These are phyloP conservation scores for Xylariaceae sp. DNA, from an alignment of 2,329 filamentous ascomycete genomes.

Conservation along the genomic window DNA sequence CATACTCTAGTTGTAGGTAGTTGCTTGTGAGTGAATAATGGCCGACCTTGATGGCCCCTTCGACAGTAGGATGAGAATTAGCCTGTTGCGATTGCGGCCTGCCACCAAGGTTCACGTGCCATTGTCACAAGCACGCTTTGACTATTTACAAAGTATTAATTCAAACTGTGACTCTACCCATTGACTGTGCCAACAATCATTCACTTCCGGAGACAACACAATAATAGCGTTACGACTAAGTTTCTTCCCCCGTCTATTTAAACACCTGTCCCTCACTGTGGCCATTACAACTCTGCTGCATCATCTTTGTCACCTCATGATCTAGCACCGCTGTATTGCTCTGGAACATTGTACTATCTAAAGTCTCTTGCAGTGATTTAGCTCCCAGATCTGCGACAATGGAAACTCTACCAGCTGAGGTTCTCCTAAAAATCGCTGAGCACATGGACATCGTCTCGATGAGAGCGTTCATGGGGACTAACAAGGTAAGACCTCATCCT, in stretches of 20 bases:
- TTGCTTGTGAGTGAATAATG: neutral
- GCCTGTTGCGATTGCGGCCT: neutral
- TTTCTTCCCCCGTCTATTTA: too few relatives aligned
- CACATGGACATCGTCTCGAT: slow-evolving; percentile 26
- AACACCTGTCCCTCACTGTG: too few relatives aligned
- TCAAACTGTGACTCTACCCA: too few relatives aligned
- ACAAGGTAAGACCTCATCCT: slow-evolving; percentile 24
- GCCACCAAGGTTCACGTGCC: slow-evolving; percentile 17
- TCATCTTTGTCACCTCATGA: too few relatives aligned
- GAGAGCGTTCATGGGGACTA: slow-evolving; percentile 22
- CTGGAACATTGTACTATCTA: neutral
- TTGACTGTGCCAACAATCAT: too few relatives aligned
- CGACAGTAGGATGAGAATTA: neutral
- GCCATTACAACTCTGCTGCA: too few relatives aligned
- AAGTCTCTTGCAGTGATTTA: neutral
- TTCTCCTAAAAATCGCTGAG: slow-evolving; percentile 29
- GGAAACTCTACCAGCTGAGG: slow-evolving; percentile 17
- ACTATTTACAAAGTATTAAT: neutral
- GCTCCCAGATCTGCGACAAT: slow-evolving; percentile 1
- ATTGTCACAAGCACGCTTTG: neutral
- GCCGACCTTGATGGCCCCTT: slow-evolving; percentile 17
- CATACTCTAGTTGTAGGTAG: neutral
- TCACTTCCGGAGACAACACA: too few relatives aligned
- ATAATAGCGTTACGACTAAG: too few relatives aligned
- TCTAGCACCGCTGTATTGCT: neutral